A percentile compares a stretch with the other conserved stretches of the same genome.
Evolutionary conservation across 2,329 filamentous ascomycete genomes (phyloP).

Genomic region (Colletotrichum sp.): DNA sequence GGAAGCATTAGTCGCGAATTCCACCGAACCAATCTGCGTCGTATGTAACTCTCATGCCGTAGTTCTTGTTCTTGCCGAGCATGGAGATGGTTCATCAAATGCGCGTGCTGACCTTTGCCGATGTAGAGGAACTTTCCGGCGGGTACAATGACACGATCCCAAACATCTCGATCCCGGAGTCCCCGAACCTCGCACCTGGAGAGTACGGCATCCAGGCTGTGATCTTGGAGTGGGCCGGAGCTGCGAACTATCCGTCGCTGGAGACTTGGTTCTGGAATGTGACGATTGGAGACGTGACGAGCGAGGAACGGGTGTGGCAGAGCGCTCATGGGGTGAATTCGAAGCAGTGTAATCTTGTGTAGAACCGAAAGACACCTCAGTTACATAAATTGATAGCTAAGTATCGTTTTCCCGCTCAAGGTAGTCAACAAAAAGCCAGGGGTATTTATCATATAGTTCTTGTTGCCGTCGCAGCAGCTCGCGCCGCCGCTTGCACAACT

Average conservation of each 20-base stretch:
- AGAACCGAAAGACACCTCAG: background rate
- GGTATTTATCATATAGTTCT: background rate
- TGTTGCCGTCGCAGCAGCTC: too few species aligned
- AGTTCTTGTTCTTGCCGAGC: background rate
- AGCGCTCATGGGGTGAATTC: background rate
- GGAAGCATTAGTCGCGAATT: background rate
- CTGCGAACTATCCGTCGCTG: background rate
- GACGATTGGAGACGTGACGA: background rate
- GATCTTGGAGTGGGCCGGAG: background rate
- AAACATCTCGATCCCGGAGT: background rate
- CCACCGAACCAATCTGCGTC: background rate
- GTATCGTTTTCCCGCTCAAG: background rate
- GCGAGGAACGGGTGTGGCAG: background rate
- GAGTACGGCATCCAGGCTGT: background rate
- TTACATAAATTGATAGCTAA: background rate
- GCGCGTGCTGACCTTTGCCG: background rate
- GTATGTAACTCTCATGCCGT: background rate
- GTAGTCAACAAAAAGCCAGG: background rate
- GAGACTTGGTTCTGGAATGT: constrained; percentile 5
- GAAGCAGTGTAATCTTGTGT: background rate
- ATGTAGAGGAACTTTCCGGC: background rate
- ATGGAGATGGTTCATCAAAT: background rate
- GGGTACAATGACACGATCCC: background rate
- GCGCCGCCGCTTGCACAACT: accelerated
- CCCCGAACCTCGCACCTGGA: background rate